Conservation (phyloP, 2,329 filamentous ascomycete species). For the Cercospora citrullina region DNA sequence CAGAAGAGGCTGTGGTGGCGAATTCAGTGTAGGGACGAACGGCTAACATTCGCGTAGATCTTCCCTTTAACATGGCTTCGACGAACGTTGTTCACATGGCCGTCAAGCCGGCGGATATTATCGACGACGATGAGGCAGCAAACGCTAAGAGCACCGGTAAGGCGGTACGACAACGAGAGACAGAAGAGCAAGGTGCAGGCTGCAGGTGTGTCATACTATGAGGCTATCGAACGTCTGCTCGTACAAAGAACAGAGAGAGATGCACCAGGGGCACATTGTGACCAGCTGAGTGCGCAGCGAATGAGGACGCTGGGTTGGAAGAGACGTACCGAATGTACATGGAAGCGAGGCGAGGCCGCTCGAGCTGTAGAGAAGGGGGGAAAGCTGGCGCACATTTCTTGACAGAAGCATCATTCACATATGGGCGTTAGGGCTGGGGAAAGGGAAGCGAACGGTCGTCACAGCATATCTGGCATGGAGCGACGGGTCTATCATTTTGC, state of each 20-base stretch:
- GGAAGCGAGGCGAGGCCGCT: neutral
- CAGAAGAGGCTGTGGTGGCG: constrained; percentile 66
- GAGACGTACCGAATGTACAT: neutral
- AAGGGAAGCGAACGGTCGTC: neutral
- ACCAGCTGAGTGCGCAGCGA: neutral
- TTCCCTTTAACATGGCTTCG: constrained; percentile 70
- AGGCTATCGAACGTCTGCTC: neutral
- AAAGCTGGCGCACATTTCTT: neutral
- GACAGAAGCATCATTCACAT: neutral
- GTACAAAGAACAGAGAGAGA: neutral
- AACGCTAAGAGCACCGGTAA: constrained; percentile 67
- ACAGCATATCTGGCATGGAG: neutral
- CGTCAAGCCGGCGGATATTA: constrained; percentile 77
- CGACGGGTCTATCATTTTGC: neutral
- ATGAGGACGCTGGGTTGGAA: neutral
- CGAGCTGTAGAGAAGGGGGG: neutral
- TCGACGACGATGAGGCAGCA: constrained; percentile 72
- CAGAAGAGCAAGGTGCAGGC: constrained; percentile 59
- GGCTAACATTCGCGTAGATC: constrained; percentile 39
- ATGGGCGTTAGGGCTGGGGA: neutral
- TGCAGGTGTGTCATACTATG: constrained; percentile 65
- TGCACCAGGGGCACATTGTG: neutral
- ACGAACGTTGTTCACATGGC: constrained; percentile 95
- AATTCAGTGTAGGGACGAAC: constrained; percentile 69
- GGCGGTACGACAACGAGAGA: constrained; percentile 45